Evolutionary conservation across 768 basidiomycete species (phyloP).

Genomic region (Amanita rimosa): DNA sequence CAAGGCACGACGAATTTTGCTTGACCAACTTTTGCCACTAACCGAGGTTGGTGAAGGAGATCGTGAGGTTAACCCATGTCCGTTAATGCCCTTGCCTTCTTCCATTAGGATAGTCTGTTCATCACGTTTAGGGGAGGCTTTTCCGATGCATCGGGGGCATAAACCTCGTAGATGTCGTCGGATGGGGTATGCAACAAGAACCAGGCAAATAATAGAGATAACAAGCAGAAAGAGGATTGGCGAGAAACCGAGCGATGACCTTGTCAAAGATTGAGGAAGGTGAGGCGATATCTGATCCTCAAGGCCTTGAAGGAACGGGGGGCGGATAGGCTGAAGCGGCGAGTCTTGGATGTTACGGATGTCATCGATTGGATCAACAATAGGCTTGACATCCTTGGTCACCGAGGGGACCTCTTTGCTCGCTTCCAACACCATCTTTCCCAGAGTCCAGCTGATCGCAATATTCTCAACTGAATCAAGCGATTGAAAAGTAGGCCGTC

Average conservation of each 20-base stretch:
- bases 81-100: slow-evolving; percentile 28
- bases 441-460: slow-evolving; percentile 95
- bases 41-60: slow-evolving; percentile 23
- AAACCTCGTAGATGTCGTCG: slow-evolving; percentile 41
- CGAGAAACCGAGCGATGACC: slow-evolving; percentile 64
- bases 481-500: slow-evolving; percentile 80
- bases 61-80: slow-evolving; percentile 12
- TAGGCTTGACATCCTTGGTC: slow-evolving; percentile 34
- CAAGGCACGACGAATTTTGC: slow-evolving; percentile 21
- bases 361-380: slow-evolving; percentile 68
- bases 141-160: slow-evolving; percentile 33
- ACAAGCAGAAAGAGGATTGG: slow-evolving; percentile 53
- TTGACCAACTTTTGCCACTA: slow-evolving; percentile 18
- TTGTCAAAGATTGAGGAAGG: slow-evolving; percentile 49
- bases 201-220: slow-evolving; percentile 27
- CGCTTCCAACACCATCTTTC: slow-evolving; percentile 98
- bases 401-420: slow-evolving; percentile 66
- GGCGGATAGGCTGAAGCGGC: slow-evolving; percentile 54
- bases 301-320: slow-evolving; percentile 47
- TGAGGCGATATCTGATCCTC: slow-evolving; percentile 59
- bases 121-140: slow-evolving; percentile 21
- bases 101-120: slow-evolving; percentile 33
- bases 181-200: slow-evolving; percentile 40
- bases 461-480: slow-evolving; percentile 88
- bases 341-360: slow-evolving; percentile 39